Evolutionary conservation across 352 stramenopile species (phyloP), one percentile per base, ranked within the genome.

Genomic region (Saprolegnia diclina): DNA sequence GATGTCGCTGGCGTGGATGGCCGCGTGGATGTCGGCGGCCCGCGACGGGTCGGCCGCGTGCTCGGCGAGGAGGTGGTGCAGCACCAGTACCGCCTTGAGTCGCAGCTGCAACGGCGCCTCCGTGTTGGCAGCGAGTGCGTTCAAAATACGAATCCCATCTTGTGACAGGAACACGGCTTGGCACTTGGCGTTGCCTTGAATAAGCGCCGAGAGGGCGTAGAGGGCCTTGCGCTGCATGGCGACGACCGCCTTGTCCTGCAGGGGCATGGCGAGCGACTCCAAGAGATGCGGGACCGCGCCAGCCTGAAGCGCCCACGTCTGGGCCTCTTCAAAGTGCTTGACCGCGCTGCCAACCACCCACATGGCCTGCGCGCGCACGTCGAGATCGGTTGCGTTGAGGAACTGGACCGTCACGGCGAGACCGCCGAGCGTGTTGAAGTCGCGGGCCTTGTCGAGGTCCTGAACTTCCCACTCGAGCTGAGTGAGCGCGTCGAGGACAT

Each of bases 381-480:
- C 73, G 24, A 91, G 74, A 50, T 79, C 82, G 3, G 82, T 88
- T 45, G 85, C 78, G 73, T 92, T 92, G 52, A 94, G 64, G 62
- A 88, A 86, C 21, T 90, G 73, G 16, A 80, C 65, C 52, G 92
- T 82, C 53, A 90, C 78, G 52, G 77, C 70, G 38, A 94, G 90
- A n/a, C 86, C 86, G 9, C 86, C 86, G 44, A 92, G 89, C 35
- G 87, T 92, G 73, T 92, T 88, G 74, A 94, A 92, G 4, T 92
- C 80, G 62, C 89, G 84, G 7, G 86, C 92, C 73, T 94, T 94
- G 76, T 92, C 86, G 19, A 94, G 73, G 68, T 94, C 86, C 68
- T 92, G 82, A n/a, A 94, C 84, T 72, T 94, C 86, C 80, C 82
- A 94, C 71, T 94, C 86, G 7, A 94, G 69, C 45, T 89, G 75